A percentile compares a stretch with the other conserved stretches of the same genome.
phyloP scores from a whole-genome alignment of 1,284 basidiomycete genomes.

The Ceratobasidium sp. region DNA sequence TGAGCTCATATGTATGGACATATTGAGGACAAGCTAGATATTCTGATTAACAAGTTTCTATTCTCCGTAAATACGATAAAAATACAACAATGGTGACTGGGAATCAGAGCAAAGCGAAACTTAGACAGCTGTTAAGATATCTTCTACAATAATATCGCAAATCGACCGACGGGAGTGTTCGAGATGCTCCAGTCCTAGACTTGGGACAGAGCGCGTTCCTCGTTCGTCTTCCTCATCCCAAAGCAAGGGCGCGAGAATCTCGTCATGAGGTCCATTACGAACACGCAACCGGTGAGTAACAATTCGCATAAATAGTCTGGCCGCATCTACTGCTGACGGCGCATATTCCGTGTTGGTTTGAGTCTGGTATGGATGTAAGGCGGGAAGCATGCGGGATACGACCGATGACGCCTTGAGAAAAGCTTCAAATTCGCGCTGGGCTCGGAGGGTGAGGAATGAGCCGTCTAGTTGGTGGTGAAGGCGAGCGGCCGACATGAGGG shows the following conservation, averaged over 20 bases:
- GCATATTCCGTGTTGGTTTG: neutral
- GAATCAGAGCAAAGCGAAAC: neutral
- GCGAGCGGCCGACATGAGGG: conserved; percentile 73
- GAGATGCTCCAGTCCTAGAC: conserved; percentile 12
- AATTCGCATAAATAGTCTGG: conserved; percentile 27
- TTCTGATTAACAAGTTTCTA: too few species aligned
- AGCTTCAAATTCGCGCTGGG: conserved; percentile 64
- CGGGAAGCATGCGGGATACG: conserved; percentile 47
- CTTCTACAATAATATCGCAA: conserved; percentile 33
- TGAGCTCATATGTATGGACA: neutral
- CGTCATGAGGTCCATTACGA: conserved; percentile 22
- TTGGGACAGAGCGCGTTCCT: conserved; percentile 20
- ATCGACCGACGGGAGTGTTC: conserved; percentile 30
- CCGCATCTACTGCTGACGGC: conserved; percentile 32
- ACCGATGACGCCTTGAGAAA: conserved; percentile 69
- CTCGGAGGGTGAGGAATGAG: conserved; percentile 65
- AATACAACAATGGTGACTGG: neutral
- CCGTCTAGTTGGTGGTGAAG: conserved; percentile 74
- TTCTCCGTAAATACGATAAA: neutral
- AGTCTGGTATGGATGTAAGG: neutral
- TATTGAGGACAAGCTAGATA: neutral
- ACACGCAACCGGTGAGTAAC: conserved; percentile 25
- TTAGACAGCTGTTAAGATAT: conserved; percentile 26
- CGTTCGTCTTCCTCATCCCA: conserved; percentile 25
- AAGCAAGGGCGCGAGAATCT: conserved; percentile 12